A percentile compares a stretch with the other conserved stretches of the same genome.
Conservation (phyloP, 2,329 filamentous ascomycete species). For the Delphinella strobiligena region DNA sequence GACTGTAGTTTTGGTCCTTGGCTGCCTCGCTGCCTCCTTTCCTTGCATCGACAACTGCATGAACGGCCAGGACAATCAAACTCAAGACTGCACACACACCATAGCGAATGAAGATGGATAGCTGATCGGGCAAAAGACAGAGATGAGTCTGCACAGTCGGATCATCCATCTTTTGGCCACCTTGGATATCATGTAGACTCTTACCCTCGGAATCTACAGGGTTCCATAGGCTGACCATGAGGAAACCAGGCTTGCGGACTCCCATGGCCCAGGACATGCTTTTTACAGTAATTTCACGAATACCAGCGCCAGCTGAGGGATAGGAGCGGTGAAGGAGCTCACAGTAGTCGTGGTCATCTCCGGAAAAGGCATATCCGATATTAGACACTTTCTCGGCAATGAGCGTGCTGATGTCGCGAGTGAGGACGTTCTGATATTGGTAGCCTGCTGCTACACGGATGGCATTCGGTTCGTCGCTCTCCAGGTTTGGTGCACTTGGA, state of each 20-base stretch:
- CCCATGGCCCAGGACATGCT: constrained; percentile 95
- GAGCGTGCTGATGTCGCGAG: constrained; percentile 59
- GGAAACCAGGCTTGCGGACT: constrained; percentile 72
- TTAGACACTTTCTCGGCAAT: constrained; percentile 70
- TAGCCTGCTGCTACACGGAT: constrained; percentile 70
- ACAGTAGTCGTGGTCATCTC: constrained; percentile 97
- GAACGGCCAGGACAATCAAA: constrained; percentile 33
- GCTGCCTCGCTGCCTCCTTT: constrained; percentile 8
- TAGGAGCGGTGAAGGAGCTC: constrained; percentile 68
- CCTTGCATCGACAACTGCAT: constrained; percentile 25
- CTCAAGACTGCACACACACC: constrained; percentile 47
- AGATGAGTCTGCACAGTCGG: constrained; percentile 75
- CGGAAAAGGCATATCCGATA: constrained; percentile 77
- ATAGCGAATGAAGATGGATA: constrained; percentile 75
- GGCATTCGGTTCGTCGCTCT: constrained; percentile 57
- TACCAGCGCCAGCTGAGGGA: constrained; percentile 43
- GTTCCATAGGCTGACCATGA: constrained; percentile 86
- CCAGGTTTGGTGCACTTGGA: constrained; percentile 41
- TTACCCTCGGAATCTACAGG: constrained; percentile 51
- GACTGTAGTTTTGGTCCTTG: constrained; percentile 6
- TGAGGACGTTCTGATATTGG: constrained; percentile 93
- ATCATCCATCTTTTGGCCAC: constrained; percentile 9
- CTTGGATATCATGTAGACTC: constrained; percentile 10
- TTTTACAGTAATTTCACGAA: constrained; percentile 84
- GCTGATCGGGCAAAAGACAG: constrained; percentile 80